Evolutionary conservation across 1,284 basidiomycete genomes (phyloP), one percentile per base, ranked within the genome.

Genomic region (Papiliotrema laurentii): DNA sequence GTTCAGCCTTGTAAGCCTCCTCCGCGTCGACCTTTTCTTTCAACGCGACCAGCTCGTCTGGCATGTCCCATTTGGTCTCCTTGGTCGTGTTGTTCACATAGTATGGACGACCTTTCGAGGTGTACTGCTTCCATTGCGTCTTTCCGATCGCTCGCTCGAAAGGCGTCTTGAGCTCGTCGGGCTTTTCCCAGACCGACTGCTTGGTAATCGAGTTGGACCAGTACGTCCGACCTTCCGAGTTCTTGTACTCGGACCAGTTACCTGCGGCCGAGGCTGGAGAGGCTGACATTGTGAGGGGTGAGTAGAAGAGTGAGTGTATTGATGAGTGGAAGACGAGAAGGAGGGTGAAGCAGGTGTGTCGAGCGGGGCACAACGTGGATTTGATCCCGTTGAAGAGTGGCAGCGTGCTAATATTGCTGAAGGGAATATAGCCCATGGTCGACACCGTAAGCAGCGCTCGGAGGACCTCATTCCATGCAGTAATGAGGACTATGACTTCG

Each of bases 51-150:
- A 96, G 80, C 63, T 94, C 90, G 47, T 88, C 83, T 19, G 92
- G 92, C 81, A 93, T 86, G 55, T 92, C 87, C 92, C 92, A 97
- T 78, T 68, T 66, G 0, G 72, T 75, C 63, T 75, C 72, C 54
- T 74, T 75, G 14, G 76, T 77, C 22, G 55, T 51, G 9, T 72
- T 82, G 50, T 96, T 87, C 60, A 93, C 91, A 74, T 91, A 96
- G 74, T 94, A 96, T 57, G 92, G 91, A 55, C 89, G 77, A 24
- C 89, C 89, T 46, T 88, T 76, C 4, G 87, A 87, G 57, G 87
- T 85, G 67, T 93, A 94, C 72, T 93, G 89, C 64, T 92, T 93
- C 91, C 91, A 96, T 69, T 82, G 80, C 16, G 89, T 92, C 71
- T 88, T 79, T 35, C 80, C 83, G 50, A 93, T 75, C n/a, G 89